These are phyloP conservation scores for Eucalyptus cloeziana DNA, from an alignment of 345 rosid genomes.

Conservation along the genomic window DNA sequence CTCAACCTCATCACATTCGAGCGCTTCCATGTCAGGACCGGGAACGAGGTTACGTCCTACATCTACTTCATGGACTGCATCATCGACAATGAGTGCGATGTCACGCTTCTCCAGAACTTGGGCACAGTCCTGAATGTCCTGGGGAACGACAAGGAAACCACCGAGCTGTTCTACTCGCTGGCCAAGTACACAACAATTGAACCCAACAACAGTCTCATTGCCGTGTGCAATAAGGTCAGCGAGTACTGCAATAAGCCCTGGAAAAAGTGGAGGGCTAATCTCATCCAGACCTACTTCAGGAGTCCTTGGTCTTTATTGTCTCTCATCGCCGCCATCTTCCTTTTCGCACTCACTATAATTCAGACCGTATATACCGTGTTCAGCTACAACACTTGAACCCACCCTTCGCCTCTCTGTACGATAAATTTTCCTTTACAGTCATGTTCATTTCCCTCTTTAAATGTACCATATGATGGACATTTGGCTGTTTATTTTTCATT, in stretches of 20 bases:
- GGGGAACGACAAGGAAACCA: slow-evolving; percentile 34
- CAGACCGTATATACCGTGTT: slow-evolving; percentile 13
- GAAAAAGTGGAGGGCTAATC: slow-evolving; percentile 32
- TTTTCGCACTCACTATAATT: slow-evolving; percentile 22
- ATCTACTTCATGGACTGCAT: slow-evolving; percentile 31
- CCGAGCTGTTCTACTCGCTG: slow-evolving; percentile 27
- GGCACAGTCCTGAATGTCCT: slow-evolving; percentile 28
- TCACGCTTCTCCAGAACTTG: slow-evolving; percentile 8
- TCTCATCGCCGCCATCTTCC: slow-evolving; percentile 15
- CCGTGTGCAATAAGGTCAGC: slow-evolving; percentile 15
- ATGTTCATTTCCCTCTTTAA: not conserved
- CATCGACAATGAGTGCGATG: slow-evolving; percentile 20
- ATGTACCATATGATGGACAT: not conserved
- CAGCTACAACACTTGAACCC: too few species aligned
- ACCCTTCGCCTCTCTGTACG: not conserved
- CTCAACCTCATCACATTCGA: slow-evolving; percentile 11
- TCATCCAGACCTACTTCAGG: slow-evolving; percentile 28
- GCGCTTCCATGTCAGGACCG: slow-evolving; percentile 5
- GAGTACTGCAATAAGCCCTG: slow-evolving; percentile 17
- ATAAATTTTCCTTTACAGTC: not conserved
- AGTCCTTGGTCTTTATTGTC: slow-evolving; percentile 36
- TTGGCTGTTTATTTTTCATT: not conserved
- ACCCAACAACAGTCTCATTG: slow-evolving; percentile 4
- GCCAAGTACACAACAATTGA: not conserved
- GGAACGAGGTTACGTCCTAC: not conserved